Conservation (phyloP, 2,329 filamentous ascomycete genomes). For the Kalmusia sp. region DNA sequence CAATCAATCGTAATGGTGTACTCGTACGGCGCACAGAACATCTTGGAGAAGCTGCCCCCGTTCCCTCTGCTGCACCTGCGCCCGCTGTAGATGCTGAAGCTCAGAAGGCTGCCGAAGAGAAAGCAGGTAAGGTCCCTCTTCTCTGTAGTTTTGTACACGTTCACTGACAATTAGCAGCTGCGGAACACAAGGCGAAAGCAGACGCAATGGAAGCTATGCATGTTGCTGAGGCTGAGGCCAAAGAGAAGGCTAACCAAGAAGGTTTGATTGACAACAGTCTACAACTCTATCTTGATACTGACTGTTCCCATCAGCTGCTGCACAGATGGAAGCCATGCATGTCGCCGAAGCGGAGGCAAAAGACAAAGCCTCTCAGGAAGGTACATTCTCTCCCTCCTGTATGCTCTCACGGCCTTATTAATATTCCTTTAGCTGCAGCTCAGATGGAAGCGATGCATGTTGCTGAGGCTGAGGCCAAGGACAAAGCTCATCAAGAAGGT, state of each 20-base stretch:
- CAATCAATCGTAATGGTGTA: constrained; percentile 16
- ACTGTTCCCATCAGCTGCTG: too few species aligned
- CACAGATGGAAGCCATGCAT: constrained; percentile 18
- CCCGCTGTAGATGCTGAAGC: constrained; percentile 5
- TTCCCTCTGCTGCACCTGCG: constrained; percentile 12
- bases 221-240: constrained; percentile 14
- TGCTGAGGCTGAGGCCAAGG: constrained; percentile 13
- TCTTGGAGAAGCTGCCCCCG: constrained; percentile 9
- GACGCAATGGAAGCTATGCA: constrained; percentile 24
- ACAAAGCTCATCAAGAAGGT: constrained; percentile 12
- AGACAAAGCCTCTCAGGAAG: constrained; percentile 18
- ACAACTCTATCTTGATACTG: too few species aligned
- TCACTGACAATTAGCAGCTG: constrained; percentile 8
- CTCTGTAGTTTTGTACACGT: background rate
- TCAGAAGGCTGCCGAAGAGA: constrained; percentile 7
- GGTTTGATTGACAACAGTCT: too few species aligned
- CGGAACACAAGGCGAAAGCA: constrained; percentile 17
- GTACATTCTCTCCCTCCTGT: background rate
- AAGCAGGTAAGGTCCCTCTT: constrained; percentile 2
- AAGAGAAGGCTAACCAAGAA: constrained; percentile 15
- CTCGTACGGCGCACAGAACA: constrained; percentile 21
- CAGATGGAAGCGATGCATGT: constrained; percentile 22
- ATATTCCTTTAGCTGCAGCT: constrained; percentile 9
- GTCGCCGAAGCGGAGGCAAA: constrained; percentile 13
- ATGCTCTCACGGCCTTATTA: background rate